A percentile compares a stretch with the other conserved stretches of the same genome.
Conservation (phyloP, 352 stramenopile species). For the Phytophthora uliginosa region DNA sequence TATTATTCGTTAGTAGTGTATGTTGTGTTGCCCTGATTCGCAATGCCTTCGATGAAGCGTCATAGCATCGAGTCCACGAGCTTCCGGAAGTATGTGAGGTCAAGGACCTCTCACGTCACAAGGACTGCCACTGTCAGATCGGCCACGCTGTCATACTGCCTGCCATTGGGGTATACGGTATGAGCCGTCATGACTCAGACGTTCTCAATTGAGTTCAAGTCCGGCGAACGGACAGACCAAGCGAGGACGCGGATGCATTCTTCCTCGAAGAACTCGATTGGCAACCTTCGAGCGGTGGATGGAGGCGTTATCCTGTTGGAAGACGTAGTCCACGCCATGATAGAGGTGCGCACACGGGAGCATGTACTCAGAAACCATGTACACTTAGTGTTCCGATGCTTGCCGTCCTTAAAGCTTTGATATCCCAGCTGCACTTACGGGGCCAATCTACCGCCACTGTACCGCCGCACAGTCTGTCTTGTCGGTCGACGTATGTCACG, state of each 20-base stretch:
- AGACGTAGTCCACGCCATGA: constrained; percentile 25
- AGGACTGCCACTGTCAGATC: neutral
- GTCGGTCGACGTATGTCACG: constrained; percentile 1
- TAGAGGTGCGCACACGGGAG: neutral
- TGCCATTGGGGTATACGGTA: constrained; percentile 24
- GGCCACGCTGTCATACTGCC: constrained; percentile 8
- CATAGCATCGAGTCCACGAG: constrained; percentile 9
- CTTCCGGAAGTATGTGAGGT: neutral
- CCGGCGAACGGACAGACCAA: constrained; percentile 14
- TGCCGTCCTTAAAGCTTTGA: constrained; percentile 5
- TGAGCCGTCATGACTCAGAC: constrained; percentile 13
- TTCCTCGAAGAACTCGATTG: constrained; percentile 13
- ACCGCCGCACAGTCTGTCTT: constrained; percentile 5
- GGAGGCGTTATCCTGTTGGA: constrained; percentile 19
- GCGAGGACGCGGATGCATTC: neutral
- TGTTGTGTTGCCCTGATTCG: no score
- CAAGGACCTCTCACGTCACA: neutral
- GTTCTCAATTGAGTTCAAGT: constrained; percentile 4
- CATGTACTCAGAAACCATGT: constrained; percentile 20
- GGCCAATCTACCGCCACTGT: constrained; percentile 2
- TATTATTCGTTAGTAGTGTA: no score
- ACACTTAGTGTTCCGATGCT: constrained; percentile 9
- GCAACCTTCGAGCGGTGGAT: constrained; percentile 4
- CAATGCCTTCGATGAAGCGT: constrained; percentile 7
- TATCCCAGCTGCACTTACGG: constrained; percentile 10